These are phyloP conservation scores for Termitomyces titanicus DNA, from an alignment of 768 basidiomycete species.

Conservation along the genomic window DNA sequence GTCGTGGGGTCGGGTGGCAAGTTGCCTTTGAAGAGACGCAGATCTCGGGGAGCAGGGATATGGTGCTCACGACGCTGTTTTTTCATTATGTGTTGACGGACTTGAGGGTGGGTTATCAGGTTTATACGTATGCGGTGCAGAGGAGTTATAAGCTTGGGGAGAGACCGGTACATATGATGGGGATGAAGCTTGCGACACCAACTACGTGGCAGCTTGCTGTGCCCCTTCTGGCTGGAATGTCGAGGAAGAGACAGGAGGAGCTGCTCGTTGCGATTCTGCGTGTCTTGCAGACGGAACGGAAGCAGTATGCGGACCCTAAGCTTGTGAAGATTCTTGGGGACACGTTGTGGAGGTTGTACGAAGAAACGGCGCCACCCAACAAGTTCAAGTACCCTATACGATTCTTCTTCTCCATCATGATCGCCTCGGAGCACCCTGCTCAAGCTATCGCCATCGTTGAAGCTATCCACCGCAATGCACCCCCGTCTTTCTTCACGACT, in stretches of 20 bases:
- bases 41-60: conserved; percentile 21
- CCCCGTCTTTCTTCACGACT: conserved; percentile 36
- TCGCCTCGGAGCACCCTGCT: conserved; percentile 31
- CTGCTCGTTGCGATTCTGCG: conserved; percentile 36
- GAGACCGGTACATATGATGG: conserved; percentile 25
- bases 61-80: conserved; percentile 22
- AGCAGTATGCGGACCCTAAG: conserved; percentile 22
- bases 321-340: conserved; percentile 31
- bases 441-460: conserved; percentile 37
- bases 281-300: conserved; percentile 30
- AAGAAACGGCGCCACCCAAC: conserved; percentile 24
- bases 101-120: conserved; percentile 22
- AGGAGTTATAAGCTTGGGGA: conserved; percentile 20
- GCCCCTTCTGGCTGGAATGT: conserved; percentile 30
- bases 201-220: conserved; percentile 27
- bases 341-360: conserved; percentile 34
- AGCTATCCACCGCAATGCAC: conserved; percentile 26
- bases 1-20: conserved; percentile 23
- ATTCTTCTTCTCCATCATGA: conserved; percentile 38
- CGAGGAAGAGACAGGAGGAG: conserved; percentile 27
- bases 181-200: conserved; percentile 26
- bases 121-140: conserved; percentile 29
- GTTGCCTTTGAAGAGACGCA: conserved; percentile 24
- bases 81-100: conserved; percentile 25
- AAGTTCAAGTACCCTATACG: conserved; percentile 42